Evolutionary conservation across 23 red algal genomes (phyloP), one percentile per base, ranked within the genome.

Genomic region (Cyanidium caldarium): DNA sequence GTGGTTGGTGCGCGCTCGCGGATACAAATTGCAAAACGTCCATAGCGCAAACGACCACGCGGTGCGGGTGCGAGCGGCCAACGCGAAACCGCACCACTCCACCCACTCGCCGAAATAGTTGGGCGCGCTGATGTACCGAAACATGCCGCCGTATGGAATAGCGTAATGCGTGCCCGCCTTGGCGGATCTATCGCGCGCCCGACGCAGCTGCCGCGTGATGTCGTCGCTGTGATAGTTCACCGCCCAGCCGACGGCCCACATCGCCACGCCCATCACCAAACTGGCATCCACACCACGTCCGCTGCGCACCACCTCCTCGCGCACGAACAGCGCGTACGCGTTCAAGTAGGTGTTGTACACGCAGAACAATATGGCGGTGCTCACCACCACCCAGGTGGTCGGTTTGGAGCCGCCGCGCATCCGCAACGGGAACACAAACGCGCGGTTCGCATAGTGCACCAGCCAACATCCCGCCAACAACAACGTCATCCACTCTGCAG

Each of bases 141-240:
- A 78, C 36, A 78, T 20, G 45, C 73, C 73, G 2, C 73, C 73
- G 33, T 65, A 68, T 44, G 73, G 73, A 66, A 78, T 78, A 7
- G 40, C 42, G 66, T 78, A 78, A 3, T 39, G 45, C 38, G 17
- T 45, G 35, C 31, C 40, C 28, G 40, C 37, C 40, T 46, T 75
- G 15, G 12, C 65, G 40, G 7, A 42, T 42, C 40, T 5, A 3
- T 68, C 65, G 34, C 30, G 65, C 5, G 16, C 37, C 5, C 51
- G 65, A 5, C 73, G 58, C 42, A 78, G 28, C 23, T 3, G 28
- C 57, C 73, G 15, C 19, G 46, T 33, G 42, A 78, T 67, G 7
- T 25, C 28, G 46, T 78, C 73, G 66, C 51, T 67, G 15, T 78
- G 73, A 29, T 36, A 66, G 56, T 78, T 78, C 14, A 26, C 66